Percentiles rank a stretch among this genome's conserved stretches.
Evolutionary conservation across 495 filamentous ascomycete genomes (phyloP).

Genomic region (Aspergillus bertholletiae): DNA sequence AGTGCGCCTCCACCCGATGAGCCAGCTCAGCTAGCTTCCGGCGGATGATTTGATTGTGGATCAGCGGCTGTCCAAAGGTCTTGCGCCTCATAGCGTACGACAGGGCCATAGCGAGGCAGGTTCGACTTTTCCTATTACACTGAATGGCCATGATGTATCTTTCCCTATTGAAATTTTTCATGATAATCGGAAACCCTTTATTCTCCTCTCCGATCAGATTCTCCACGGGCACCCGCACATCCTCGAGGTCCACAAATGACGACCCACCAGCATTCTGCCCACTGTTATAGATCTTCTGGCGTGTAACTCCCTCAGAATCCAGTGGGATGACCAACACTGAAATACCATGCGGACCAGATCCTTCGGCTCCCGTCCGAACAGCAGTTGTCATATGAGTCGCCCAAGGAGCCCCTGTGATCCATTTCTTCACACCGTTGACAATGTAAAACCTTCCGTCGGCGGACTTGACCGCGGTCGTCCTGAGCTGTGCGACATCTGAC

Average conservation of each 20-base stretch:
- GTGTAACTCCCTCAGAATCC: neutral
- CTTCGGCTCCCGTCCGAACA: conserved; percentile 5
- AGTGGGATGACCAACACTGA: conserved; percentile 2
- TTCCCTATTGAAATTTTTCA: no score
- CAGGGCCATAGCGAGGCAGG: neutral
- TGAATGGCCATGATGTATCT: neutral
- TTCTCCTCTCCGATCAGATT: conserved; percentile 6
- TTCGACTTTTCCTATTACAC: neutral
- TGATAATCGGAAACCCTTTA: neutral
- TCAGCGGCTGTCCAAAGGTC: conserved; percentile 3
- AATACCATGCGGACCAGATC: neutral
- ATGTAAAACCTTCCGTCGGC: neutral
- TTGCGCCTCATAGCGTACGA: neutral
- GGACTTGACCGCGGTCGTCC: neutral
- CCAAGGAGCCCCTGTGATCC: neutral
- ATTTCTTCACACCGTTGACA: conserved; percentile 2
- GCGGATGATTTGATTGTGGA: neutral
- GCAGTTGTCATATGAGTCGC: conserved; percentile 1
- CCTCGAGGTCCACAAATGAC: no score
- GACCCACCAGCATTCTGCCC: no score
- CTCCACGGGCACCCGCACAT: conserved; percentile 4
- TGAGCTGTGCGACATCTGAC: neutral
- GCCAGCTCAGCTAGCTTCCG: neutral
- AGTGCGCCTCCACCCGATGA: no score
- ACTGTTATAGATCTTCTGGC: neutral